These are phyloP conservation scores for Geotrichum histeridarum DNA, from an alignment of 1,139 yeast genomes.

Conservation along the genomic window DNA sequence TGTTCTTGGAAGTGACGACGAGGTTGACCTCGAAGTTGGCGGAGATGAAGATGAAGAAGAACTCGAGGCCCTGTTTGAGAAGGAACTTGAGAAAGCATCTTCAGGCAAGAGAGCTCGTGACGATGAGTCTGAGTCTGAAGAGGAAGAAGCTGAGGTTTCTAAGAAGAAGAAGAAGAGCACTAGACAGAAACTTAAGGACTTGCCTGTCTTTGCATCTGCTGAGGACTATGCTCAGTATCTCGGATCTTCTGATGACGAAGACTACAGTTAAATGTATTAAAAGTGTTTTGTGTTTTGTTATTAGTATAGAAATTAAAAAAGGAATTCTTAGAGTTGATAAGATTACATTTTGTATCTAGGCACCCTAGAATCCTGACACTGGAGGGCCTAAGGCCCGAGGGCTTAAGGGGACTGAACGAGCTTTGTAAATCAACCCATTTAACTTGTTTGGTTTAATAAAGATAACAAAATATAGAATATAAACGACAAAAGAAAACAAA, in stretches of 20 bases:
- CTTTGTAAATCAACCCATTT: too few relatives aligned
- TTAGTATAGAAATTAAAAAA: neutral
- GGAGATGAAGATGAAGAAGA: slow-evolving; percentile 25
- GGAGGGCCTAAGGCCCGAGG: too few relatives aligned
- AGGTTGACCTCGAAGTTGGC: slow-evolving; percentile 15
- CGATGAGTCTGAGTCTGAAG: slow-evolving; percentile 26
- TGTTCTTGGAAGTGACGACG: slow-evolving; percentile 18
- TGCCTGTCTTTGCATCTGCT: slow-evolving; percentile 85
- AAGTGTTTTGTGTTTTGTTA: neutral
- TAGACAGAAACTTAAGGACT: slow-evolving; percentile 56
- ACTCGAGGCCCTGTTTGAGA: slow-evolving; percentile 21
- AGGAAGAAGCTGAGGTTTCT: slow-evolving; percentile 26
- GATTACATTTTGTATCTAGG: neutral
- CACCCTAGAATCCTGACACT: too few relatives aligned
- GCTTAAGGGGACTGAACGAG: too few relatives aligned
- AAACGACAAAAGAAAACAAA: too few relatives aligned
- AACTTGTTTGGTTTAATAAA: too few relatives aligned
- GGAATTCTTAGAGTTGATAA: neutral
- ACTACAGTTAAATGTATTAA: slow-evolving; percentile 22
- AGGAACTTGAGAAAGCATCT: slow-evolving; percentile 17
- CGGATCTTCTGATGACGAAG: slow-evolving; percentile 38
- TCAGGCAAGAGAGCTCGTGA: slow-evolving; percentile 17
- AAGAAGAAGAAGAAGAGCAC: slow-evolving; percentile 41
- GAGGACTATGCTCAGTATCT: slow-evolving; percentile 81
- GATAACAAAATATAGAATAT: too few relatives aligned